Conservation (phyloP, 2,329 filamentous ascomycete species). For the Penicillium frequentans region DNA sequence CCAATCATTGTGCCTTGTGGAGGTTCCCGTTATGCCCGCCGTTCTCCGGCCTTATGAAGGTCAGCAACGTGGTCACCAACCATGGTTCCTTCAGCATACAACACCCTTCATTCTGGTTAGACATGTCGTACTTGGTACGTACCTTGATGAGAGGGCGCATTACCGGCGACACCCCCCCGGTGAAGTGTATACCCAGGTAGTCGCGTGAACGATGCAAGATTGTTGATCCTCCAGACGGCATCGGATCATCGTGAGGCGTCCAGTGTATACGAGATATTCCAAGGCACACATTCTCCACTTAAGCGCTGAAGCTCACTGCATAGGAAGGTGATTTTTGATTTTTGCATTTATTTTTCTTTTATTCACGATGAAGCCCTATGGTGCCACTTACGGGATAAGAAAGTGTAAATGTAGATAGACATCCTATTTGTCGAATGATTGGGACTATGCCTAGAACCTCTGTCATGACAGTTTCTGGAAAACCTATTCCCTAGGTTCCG, state of each 20-base stretch:
- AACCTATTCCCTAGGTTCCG: constrained; percentile 1
- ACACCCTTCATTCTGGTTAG: not conserved
- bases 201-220: not conserved
- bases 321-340: not conserved
- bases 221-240: not conserved
- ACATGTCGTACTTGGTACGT: not conserved
- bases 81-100: not conserved
- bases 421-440: not conserved
- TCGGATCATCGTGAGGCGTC: constrained; percentile 14
- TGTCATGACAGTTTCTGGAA: constrained; percentile 14
- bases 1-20: constrained; percentile 3
- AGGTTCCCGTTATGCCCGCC: constrained; percentile 4
- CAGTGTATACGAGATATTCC: constrained; percentile 13
- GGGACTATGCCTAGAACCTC: not conserved
- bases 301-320: constrained; percentile 5
- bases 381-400: not conserved
- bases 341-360: not conserved
- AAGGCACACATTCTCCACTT: constrained; percentile 7
- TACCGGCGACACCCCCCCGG: not conserved
- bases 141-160: not conserved
- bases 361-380: not conserved
- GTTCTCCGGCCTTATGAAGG: constrained; percentile 1
- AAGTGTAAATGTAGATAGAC: not conserved
- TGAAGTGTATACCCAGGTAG: not conserved
- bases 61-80: constrained; percentile 2